Percentiles rank a stretch among this genome's conserved stretches.
Evolutionary conservation across 129 eudicot genomes (phyloP).

Genomic region (Helianthus tuberosus): DNA sequence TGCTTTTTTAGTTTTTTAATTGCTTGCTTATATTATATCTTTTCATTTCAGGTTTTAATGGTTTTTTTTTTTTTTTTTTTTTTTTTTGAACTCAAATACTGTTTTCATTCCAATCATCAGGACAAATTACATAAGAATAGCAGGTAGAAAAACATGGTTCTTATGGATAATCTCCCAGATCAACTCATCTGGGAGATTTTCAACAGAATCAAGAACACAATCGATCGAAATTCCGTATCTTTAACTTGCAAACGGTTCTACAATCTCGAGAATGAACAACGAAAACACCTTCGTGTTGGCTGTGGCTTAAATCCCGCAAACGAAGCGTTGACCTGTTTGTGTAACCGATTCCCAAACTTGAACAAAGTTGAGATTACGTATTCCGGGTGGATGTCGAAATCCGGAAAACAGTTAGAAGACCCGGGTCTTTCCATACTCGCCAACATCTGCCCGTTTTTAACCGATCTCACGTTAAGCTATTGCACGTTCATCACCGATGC

Average conservation of each 20-base stretch:
- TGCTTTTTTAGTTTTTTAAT: no score
- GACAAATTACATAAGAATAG: no score
- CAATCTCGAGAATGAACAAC: constrained; percentile 63
- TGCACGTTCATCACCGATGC: constrained; percentile 79
- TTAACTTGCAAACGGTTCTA: constrained; percentile 64
- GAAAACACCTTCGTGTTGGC: constrained; percentile 64
- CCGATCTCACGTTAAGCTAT: constrained; percentile 69
- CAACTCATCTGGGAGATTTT: constrained; percentile 68
- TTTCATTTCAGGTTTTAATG: constrained; percentile 36
- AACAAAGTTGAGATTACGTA: constrained; percentile 68
- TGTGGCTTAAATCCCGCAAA: constrained; percentile 82
- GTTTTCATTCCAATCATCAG: no score
- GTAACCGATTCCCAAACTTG: constrained; percentile 65
- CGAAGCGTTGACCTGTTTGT: constrained; percentile 58
- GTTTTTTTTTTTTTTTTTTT: no score
- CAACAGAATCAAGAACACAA: constrained; percentile 42
- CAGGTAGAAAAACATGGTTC: constrained; percentile 20
- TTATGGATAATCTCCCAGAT: constrained; percentile 74
- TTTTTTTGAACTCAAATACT: no score
- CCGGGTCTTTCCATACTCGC: constrained; percentile 63
- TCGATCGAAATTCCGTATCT: constrained; percentile 64
- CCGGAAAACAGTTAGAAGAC: constrained; percentile 77
- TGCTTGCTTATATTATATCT: neutral
- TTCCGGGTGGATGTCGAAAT: constrained; percentile 85
- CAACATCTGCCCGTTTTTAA: constrained; percentile 48